A percentile compares a stretch with the other conserved stretches of the same genome.
phyloP scores from a whole-genome alignment of 164 flowering plant genomes.

The Tetracentron sinense region DNA sequence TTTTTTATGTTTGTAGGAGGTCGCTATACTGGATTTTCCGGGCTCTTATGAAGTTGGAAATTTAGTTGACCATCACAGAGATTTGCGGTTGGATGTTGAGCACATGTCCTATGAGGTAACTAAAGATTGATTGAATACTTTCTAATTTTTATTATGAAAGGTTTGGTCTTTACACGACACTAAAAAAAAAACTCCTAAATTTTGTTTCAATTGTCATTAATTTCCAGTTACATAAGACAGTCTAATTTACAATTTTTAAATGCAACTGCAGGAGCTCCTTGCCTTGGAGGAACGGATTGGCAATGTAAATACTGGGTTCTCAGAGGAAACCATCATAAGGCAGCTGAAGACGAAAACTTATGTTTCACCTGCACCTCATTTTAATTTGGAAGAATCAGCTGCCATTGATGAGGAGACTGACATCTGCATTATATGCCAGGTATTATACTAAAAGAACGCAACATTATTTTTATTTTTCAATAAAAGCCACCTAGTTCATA shows the following conservation, averaged over 20 bases:
- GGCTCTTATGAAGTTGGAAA: slow-evolving; percentile 44
- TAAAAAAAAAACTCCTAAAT: no score
- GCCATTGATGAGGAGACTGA: slow-evolving; percentile 34
- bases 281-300: slow-evolving; percentile 83
- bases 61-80: slow-evolving; percentile 61
- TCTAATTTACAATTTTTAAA: no score
- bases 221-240: no score
- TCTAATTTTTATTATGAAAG: no score
- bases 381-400: slow-evolving; percentile 32
- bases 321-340: slow-evolving; percentile 48
- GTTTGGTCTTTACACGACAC: no score
- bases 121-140: no score
- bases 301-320: slow-evolving; percentile 63
- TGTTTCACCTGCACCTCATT: slow-evolving; percentile 20
- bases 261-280: slow-evolving; percentile 71
- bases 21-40: slow-evolving; percentile 53
- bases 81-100: slow-evolving; percentile 89
- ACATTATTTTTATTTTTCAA: background rate
- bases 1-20: slow-evolving; percentile 55
- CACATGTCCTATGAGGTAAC: slow-evolving; percentile 96
- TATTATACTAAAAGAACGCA: no score
- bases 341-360: slow-evolving; percentile 49
- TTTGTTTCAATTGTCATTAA: no score
- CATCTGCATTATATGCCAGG: slow-evolving; percentile 86
- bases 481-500: background rate